Evolutionary conservation across 305 asterid genomes (phyloP).

Genomic region (Fraxinus albicans): DNA sequence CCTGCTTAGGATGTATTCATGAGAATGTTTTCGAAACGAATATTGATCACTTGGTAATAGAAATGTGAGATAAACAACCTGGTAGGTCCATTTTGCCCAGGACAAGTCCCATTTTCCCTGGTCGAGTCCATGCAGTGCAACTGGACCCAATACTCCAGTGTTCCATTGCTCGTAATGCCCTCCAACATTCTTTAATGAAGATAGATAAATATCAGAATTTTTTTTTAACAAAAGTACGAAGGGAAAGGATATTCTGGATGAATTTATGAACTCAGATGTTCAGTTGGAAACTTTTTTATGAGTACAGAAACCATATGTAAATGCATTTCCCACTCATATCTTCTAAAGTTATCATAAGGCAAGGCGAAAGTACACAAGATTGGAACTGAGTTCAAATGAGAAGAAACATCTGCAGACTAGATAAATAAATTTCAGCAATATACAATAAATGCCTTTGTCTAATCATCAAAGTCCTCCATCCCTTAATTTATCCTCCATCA

Average conservation of each 20-base stretch:
- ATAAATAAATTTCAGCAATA: neutral
- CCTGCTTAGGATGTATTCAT: conserved; percentile 44
- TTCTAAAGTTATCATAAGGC: neutral
- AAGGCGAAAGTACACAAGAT: neutral
- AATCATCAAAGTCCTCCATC: neutral
- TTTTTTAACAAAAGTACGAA: neutral
- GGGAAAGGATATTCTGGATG: neutral
- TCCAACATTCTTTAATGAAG: conserved; percentile 65
- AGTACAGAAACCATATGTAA: neutral
- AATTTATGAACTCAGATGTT: neutral
- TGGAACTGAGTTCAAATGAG: neutral
- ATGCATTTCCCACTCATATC: neutral
- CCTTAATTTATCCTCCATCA: neutral
- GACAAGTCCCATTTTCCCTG: conserved; percentile 77
- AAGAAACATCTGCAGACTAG: neutral
- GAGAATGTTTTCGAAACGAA: conserved; percentile 18
- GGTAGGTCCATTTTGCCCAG: conserved; percentile 90
- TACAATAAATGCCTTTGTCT: neutral
- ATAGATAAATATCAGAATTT: conserved; percentile 17
- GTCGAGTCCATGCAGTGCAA: conserved; percentile 79
- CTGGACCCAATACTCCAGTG: conserved; percentile 85
- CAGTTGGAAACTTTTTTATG: neutral
- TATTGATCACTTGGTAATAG: neutral
- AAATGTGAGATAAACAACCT: conserved; percentile 43
- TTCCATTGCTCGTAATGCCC: conserved; percentile 82